These are phyloP conservation scores for Collybia nuda DNA, from an alignment of 768 basidiomycete species.

Conservation along the genomic window DNA sequence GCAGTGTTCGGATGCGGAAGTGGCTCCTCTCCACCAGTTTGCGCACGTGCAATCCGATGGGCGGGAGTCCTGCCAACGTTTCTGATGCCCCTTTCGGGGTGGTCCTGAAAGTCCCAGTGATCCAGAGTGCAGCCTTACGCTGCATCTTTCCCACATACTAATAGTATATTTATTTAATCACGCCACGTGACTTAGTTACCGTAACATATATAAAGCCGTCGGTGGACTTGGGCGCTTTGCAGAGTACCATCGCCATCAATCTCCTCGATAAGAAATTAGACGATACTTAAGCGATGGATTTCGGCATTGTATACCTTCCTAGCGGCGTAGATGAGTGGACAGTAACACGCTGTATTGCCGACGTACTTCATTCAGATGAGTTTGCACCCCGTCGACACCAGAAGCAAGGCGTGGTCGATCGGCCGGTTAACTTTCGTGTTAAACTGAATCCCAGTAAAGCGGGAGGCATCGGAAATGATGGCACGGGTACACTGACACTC, in stretches of 20 bases:
- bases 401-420: conserved; percentile 24
- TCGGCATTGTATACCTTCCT: conserved; percentile 36
- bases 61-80: no score
- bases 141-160: no score
- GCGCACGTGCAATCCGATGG: no score
- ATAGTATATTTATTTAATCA: no score
- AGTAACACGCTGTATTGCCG: conserved; percentile 54
- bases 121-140: no score
- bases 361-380: conserved; percentile 55
- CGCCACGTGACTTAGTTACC: no score
- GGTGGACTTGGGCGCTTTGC: no score
- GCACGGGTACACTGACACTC: conserved; percentile 41
- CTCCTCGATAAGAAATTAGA: conserved; percentile 8
- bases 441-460: conserved; percentile 45
- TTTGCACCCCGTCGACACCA: conserved; percentile 36
- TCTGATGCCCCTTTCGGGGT: no score
- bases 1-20: no score
- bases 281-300: conserved; percentile 29
- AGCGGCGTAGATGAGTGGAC: conserved; percentile 49
- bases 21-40: no score
- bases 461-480: conserved; percentile 57
- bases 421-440: conserved; percentile 61
- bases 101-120: no score
- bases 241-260: neutral
- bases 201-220: no score